These are phyloP conservation scores for Metschnikowia borealis DNA, from an alignment of 805 yeast species.

Conservation along the genomic window DNA sequence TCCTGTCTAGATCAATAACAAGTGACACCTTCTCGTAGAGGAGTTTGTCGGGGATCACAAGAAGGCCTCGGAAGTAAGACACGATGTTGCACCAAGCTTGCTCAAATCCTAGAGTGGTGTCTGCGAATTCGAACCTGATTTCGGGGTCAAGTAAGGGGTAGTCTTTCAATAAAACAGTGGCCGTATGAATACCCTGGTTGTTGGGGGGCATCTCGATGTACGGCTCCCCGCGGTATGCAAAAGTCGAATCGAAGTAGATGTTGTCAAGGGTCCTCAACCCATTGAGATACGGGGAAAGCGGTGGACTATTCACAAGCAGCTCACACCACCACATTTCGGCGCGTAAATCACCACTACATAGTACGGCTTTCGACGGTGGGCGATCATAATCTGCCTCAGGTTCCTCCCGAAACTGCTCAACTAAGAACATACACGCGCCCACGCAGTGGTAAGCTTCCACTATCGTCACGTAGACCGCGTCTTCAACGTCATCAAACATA, in stretches of 20 bases:
- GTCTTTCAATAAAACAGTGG: slow-evolving; percentile 28
- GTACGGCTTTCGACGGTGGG: slow-evolving; percentile 24
- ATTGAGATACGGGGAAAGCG: slow-evolving; percentile 39
- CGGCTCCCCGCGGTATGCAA: slow-evolving; percentile 47
- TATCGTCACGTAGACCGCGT: slow-evolving; percentile 33
- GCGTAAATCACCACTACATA: slow-evolving; percentile 55
- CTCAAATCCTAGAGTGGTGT: slow-evolving; percentile 48
- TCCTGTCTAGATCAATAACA: slow-evolving; percentile 8
- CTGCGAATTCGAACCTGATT: slow-evolving; percentile 38
- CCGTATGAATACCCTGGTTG: slow-evolving; percentile 35
- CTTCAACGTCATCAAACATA: slow-evolving; percentile 13
- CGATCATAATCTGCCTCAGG: background rate
- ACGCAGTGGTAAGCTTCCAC: slow-evolving; percentile 57
- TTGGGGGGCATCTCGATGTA: slow-evolving; percentile 43
- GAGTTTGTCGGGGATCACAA: slow-evolving; percentile 2
- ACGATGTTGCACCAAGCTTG: slow-evolving; percentile 45
- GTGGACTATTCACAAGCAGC: slow-evolving; percentile 33
- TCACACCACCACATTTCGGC: slow-evolving; percentile 53
- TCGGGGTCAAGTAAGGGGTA: slow-evolving; percentile 42
- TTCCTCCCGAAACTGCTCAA: slow-evolving; percentile 24
- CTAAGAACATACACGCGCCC: slow-evolving; percentile 53
- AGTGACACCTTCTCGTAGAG: slow-evolving; percentile 2
- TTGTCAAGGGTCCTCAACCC: slow-evolving; percentile 35
- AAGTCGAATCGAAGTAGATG: slow-evolving; percentile 54
- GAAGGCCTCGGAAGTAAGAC: slow-evolving; percentile 19